Evolutionary conservation across 495 filamentous ascomycete genomes (phyloP), one percentile per base, ranked within the genome.

Genomic region (Polyplosphaeria fusca): DNA sequence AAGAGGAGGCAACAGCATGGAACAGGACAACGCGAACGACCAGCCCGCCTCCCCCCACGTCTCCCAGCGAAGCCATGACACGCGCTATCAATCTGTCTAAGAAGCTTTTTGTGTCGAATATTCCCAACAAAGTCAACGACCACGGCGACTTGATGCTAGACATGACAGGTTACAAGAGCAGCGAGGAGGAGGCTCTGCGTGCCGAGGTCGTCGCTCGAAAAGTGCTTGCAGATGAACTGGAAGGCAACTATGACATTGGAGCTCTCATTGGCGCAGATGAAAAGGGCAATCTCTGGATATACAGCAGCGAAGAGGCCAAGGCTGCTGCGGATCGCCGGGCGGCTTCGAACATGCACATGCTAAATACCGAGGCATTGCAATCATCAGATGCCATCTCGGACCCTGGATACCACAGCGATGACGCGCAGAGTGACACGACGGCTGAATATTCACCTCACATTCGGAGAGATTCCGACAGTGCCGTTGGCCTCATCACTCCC

Each of bases 71-170:
- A 60, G 91, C 93, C 20, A 78, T 93, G 38, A 82, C 86, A 38
- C 83, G 94, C 52, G 94, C 93, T 4, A 83, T 87, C 52, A 82
- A 87, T 16, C 76, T 98, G 4, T 96, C 91, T 19, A 87, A 91
- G 67, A 89, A 94, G 68, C 76, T 98, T 11, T 86, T 86, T 20
- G 81, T 79, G 1, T 93, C 89, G 25, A 96, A 97, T 66, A 98
- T 98, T 47, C 89, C 86, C 16, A 91, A 86, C 25, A 87, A 91
- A 61, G 82, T 98, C 27, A 97, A 84, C 2, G 92, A 96, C 23
- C 87, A 79, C 1, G 93, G 94, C n/a, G 94, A 98, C 71, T 74
- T 98, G 28, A 97, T 96, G 92, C 73, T 98, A 54, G 93, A 98
- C 67, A 96, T 98, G 91, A 92, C 91, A 2, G 89, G 89, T 0